Conservation (phyloP, 2,329 filamentous ascomycete genomes). For the Plenodomus biglobosus region DNA sequence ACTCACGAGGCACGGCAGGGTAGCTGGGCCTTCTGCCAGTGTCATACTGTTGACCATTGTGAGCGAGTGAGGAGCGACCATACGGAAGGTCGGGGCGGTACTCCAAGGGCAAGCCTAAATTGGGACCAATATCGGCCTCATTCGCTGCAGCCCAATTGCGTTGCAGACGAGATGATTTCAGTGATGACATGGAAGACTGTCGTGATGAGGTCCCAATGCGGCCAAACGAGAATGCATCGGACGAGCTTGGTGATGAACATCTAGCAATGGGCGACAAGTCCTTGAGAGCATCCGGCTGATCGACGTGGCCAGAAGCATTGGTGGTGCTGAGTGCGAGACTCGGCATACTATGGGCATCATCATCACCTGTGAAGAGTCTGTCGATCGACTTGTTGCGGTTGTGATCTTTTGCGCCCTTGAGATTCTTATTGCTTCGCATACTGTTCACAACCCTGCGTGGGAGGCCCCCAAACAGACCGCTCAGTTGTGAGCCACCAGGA, state of each 20-base stretch:
- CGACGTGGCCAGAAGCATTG: conserved; percentile 61
- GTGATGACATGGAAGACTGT: conserved; percentile 45
- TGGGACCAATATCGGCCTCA: conserved; percentile 27
- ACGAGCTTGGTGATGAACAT: conserved; percentile 50
- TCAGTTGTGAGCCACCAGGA: conserved; percentile 46
- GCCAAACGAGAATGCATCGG: conserved; percentile 32
- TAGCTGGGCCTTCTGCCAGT: conserved; percentile 6
- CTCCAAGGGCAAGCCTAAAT: conserved; percentile 18
- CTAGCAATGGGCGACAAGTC: conserved; percentile 42
- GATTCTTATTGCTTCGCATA: conserved; percentile 45
- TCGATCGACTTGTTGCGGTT: conserved; percentile 65
- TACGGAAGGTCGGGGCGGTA: neutral
- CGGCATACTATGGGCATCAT: conserved; percentile 65
- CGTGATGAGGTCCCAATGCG: conserved; percentile 35
- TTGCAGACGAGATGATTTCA: conserved; percentile 36
- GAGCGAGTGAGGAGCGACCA: neutral
- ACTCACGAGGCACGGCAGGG: conserved; percentile 19
- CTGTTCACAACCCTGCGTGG: conserved; percentile 52
- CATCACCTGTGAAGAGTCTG: conserved; percentile 58
- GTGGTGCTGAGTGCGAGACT: conserved; percentile 65
- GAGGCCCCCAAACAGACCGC: conserved; percentile 51
- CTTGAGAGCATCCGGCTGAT: conserved; percentile 53
- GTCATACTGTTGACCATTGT: conserved; percentile 1
- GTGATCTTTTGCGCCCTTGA: conserved; percentile 50
- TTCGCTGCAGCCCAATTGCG: conserved; percentile 26